Percentiles rank a stretch among this genome's conserved stretches.
These are phyloP conservation scores for Myxozyma neotropica DNA, from an alignment of 805 yeast genomes.

Conservation along the genomic window DNA sequence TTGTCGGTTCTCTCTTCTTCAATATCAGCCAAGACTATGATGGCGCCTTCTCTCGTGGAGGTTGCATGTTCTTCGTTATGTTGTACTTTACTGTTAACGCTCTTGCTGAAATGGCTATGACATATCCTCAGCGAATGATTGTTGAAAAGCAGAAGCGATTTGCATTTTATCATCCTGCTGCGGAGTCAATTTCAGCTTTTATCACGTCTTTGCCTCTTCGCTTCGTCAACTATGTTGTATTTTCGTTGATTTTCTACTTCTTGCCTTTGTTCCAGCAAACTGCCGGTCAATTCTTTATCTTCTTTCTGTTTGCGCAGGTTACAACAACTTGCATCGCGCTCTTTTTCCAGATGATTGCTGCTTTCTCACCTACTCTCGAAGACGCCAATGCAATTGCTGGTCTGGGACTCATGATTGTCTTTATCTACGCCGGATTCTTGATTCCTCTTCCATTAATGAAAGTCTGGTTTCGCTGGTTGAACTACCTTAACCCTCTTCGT, in stretches of 20 bases:
- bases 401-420: constrained; percentile 45
- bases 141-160: constrained; percentile 61
- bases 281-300: constrained; percentile 60
- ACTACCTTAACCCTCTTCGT: constrained; percentile 58
- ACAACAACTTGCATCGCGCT: constrained; percentile 58
- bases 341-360: constrained; percentile 50
- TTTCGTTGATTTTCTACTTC: constrained; percentile 57
- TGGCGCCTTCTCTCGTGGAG: constrained; percentile 66
- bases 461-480: constrained; percentile 73
- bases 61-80: constrained; percentile 62
- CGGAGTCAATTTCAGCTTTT: constrained; percentile 65
- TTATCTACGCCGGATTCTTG: constrained; percentile 50
- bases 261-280: constrained; percentile 55
- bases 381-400: constrained; percentile 53
- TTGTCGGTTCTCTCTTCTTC: constrained; percentile 65
- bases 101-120: constrained; percentile 50
- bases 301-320: constrained; percentile 48
- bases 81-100: constrained; percentile 46
- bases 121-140: constrained; percentile 55
- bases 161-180: constrained; percentile 63
- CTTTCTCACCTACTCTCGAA: constrained; percentile 39
- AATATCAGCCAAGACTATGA: constrained; percentile 52
- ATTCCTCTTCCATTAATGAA: constrained; percentile 62
- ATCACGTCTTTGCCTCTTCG: constrained; percentile 61
- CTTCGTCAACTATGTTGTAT: constrained; percentile 48